Conservation (phyloP, 352 stramenopile species). For the Aphanomyces cochlioides region DNA sequence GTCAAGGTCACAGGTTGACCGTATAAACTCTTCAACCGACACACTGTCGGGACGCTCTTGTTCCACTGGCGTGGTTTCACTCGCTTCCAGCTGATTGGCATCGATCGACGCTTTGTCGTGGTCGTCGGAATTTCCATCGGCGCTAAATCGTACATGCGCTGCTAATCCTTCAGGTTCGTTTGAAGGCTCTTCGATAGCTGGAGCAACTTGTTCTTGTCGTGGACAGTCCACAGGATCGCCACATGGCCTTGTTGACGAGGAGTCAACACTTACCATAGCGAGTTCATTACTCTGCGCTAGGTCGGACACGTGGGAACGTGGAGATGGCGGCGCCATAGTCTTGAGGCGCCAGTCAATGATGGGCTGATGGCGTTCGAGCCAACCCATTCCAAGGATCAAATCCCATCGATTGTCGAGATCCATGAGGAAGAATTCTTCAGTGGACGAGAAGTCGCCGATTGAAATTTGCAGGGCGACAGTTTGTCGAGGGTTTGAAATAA, state of each 20-base stretch:
- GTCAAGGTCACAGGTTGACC: not conserved
- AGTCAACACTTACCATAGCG: not conserved
- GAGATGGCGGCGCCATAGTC: conserved; percentile 31
- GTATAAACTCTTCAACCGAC: not conserved
- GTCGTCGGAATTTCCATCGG: no score
- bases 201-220: no score
- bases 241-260: no score
- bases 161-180: no score
- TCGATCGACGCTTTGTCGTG: no score
- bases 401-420: conserved; percentile 35
- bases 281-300: conserved; percentile 2
- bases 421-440: conserved; percentile 38
- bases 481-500: conserved; percentile 20
- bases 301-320: conserved; percentile 4
- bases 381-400: conserved; percentile 38
- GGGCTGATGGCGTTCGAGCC: conserved; percentile 34
- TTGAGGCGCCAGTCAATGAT: conserved; percentile 25
- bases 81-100: no score
- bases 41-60: no score
- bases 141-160: no score
- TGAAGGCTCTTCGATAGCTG: no score
- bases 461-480: conserved; percentile 26
- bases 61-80: no score
- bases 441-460: conserved; percentile 31
- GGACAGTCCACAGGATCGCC: no score